A percentile compares a stretch with the other conserved stretches of the same genome.
These are phyloP conservation scores for Phialocephala subalpina DNA, from an alignment of 2,329 filamentous ascomycete genomes.

Conservation along the genomic window DNA sequence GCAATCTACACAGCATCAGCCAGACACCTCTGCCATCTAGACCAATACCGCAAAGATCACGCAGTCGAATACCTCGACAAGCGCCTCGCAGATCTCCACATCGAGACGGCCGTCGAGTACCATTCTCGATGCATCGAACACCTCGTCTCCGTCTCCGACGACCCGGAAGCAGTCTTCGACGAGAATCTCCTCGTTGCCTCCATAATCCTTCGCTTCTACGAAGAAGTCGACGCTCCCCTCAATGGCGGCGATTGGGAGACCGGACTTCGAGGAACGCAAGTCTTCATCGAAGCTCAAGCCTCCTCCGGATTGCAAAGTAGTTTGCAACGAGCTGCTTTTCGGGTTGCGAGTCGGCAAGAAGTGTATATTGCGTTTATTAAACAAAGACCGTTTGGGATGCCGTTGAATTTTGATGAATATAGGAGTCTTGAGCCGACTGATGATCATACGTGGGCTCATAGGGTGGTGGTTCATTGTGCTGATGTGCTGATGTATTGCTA, in stretches of 20 bases:
- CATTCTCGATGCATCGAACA: conserved; percentile 51
- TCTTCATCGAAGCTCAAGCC: conserved; percentile 40
- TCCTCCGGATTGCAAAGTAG: conserved; percentile 43
- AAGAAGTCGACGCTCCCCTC: conserved; percentile 48
- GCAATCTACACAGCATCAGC: conserved; percentile 47
- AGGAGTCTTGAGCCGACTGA: conserved; percentile 33
- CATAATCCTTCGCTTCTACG: conserved; percentile 49
- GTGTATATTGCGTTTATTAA: conserved; percentile 54
- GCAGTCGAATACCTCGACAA: conserved; percentile 35
- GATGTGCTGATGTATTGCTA: conserved; percentile 38
- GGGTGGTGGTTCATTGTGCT: conserved; percentile 34
- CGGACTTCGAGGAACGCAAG: conserved; percentile 33
- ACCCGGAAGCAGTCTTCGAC: conserved; percentile 47
- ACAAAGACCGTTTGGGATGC: conserved; percentile 48
- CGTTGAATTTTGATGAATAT: conserved; percentile 45
- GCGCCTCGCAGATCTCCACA: conserved; percentile 41
- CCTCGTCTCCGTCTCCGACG: conserved; percentile 48
- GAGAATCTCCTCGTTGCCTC: conserved; percentile 49
- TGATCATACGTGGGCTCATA: conserved; percentile 36
- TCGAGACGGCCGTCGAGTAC: conserved; percentile 49
- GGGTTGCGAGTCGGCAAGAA: conserved; percentile 58
- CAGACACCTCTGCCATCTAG: conserved; percentile 46
- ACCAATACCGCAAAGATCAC: conserved; percentile 38
- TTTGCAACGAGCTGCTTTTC: conserved; percentile 53
- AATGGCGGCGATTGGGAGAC: conserved; percentile 35